Evolutionary conservation across 2,329 filamentous ascomycete genomes (phyloP).

Genomic region (Mycosphaerella sp.): DNA sequence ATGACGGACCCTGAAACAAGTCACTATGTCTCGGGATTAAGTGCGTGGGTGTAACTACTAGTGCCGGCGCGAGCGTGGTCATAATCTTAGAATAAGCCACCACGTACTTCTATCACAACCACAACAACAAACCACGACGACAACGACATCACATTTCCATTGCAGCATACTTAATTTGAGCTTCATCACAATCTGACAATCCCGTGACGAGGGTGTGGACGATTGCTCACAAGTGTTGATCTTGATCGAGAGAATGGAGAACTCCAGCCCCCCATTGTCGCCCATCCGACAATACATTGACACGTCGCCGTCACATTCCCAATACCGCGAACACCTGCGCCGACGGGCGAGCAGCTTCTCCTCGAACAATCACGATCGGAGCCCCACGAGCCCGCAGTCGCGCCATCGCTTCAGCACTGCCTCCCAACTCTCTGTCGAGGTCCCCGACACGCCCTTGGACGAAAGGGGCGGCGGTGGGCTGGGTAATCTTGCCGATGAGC

Average conservation of each 20-base stretch:
- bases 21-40: too few species aligned
- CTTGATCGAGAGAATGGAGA: constrained; percentile 15
- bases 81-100: too few species aligned
- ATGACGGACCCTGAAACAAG: too few species aligned
- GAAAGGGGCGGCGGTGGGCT: constrained; percentile 45
- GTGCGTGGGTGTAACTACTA: too few species aligned
- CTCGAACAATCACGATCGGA: constrained; percentile 36
- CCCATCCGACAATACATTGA: constrained; percentile 40
- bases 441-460: constrained; percentile 31
- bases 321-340: constrained; percentile 27
- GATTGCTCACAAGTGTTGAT: too few species aligned
- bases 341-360: constrained; percentile 39
- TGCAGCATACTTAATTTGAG: too few species aligned
- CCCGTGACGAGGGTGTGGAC: too few species aligned
- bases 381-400: constrained; percentile 39
- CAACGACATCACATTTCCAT: too few species aligned
- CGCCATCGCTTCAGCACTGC: constrained; percentile 33
- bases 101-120: too few species aligned
- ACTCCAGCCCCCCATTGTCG: constrained; percentile 39
- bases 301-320: constrained; percentile 33
- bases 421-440: constrained; percentile 34
- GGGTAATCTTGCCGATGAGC: constrained; percentile 73
- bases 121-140: too few species aligned
- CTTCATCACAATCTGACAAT: too few species aligned
- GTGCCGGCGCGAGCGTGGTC: too few species aligned